Evolutionary conservation across 176 grass and related monocot species (phyloP).

Genomic region (Avena eriantha): DNA sequence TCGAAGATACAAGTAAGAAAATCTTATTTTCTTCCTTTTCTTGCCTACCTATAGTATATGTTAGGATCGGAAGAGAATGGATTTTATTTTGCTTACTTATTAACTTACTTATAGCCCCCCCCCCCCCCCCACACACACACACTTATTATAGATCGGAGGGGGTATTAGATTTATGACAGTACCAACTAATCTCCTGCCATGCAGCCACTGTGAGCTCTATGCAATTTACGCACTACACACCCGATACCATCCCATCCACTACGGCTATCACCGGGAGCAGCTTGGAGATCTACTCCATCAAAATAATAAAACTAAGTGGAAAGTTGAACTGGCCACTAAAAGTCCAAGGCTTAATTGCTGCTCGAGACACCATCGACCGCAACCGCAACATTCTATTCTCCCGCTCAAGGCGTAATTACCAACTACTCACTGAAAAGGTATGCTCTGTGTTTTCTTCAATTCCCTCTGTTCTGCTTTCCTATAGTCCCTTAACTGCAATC

Average conservation of each 20-base stretch:
- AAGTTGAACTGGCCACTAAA: background rate
- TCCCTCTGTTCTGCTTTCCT: background rate
- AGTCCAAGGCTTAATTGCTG: background rate
- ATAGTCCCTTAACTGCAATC: background rate
- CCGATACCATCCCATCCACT: background rate
- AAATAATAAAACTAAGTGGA: background rate
- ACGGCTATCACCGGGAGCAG: background rate
- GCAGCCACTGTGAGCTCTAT: slow-evolving; percentile 7
- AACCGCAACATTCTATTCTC: background rate
- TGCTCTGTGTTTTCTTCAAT: background rate
- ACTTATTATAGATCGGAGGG: no score
- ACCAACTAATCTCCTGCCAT: background rate
- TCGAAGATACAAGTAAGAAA: no score
- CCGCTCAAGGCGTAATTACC: background rate
- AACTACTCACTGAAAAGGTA: background rate
- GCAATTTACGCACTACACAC: background rate
- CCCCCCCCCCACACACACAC: no score
- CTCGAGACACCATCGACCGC: background rate
- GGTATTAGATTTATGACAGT: no score
- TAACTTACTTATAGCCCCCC: no score
- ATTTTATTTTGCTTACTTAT: no score
- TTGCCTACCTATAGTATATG: no score
- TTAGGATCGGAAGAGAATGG: no score
- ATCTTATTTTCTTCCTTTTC: no score
- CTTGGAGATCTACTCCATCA: background rate